Evolutionary conservation across 768 basidiomycete species (phyloP).

Genomic region (Kwoniella heveanensis): DNA sequence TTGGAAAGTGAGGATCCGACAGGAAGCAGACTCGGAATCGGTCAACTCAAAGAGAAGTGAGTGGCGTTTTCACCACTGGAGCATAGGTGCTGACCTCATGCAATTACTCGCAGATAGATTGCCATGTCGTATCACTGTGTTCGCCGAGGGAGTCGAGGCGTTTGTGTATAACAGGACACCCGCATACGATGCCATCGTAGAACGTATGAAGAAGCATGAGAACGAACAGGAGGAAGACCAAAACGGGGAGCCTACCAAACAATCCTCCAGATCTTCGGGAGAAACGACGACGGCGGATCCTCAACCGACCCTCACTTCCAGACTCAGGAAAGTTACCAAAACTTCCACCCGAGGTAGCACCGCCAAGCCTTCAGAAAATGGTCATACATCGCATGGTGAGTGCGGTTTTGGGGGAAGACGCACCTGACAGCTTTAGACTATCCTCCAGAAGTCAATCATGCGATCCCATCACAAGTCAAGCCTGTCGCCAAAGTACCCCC

Average conservation of each 20-base stretch:
- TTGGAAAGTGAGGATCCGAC: slow-evolving; percentile 80
- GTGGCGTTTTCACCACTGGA: too few relatives aligned
- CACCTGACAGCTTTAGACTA: slow-evolving; percentile 1
- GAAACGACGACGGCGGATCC: slow-evolving; percentile 7
- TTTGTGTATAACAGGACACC: slow-evolving; percentile 88
- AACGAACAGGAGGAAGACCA: slow-evolving; percentile 25
- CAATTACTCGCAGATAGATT: slow-evolving; percentile 44
- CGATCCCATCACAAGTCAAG: slow-evolving; percentile 20
- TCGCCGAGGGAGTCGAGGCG: slow-evolving; percentile 85
- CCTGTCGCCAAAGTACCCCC: slow-evolving; percentile 19
- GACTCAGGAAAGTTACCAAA: slow-evolving; percentile 20
- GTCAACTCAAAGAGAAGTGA: slow-evolving; percentile 36
- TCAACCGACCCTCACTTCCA: slow-evolving; percentile 10
- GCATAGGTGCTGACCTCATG: too few relatives aligned
- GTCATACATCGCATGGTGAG: slow-evolving; percentile 19
- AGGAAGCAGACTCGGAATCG: slow-evolving; percentile 59
- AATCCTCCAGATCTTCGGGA: slow-evolving; percentile 10
- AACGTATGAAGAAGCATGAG: slow-evolving; percentile 66
- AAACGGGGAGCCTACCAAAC: background rate
- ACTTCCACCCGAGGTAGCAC: slow-evolving; percentile 13
- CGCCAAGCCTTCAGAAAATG: slow-evolving; percentile 17
- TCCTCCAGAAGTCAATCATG: slow-evolving; percentile 15
- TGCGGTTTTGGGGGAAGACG: background rate
- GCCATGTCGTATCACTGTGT: slow-evolving; percentile 78
- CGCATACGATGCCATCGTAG: slow-evolving; percentile 82